phyloP scores from a whole-genome alignment of 2,329 filamentous ascomycete species.

The Trichoderma cornu-damae region DNA sequence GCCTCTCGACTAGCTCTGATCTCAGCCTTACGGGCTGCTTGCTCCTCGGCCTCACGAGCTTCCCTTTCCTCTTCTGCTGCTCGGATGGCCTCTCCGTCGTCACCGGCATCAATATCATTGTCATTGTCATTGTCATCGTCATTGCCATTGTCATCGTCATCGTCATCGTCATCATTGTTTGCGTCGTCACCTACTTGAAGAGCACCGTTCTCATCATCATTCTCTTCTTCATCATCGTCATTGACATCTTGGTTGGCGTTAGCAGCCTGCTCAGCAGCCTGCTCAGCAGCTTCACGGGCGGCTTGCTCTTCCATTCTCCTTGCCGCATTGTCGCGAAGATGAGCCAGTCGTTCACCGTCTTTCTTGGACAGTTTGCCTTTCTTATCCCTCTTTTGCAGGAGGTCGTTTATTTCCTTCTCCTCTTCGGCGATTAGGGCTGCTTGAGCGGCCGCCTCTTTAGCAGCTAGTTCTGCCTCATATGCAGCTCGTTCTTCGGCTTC shows the following conservation, averaged over 20 bases:
- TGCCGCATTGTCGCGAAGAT: background rate
- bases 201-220: conserved; percentile 15
- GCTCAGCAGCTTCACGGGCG: conserved; percentile 16
- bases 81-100: conserved; percentile 20
- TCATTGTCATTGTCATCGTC: conserved; percentile 22
- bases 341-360: conserved; percentile 1
- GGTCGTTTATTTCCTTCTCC: conserved; percentile 1
- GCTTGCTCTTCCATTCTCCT: conserved; percentile 18
- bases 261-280: conserved; percentile 10
- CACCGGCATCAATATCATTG: conserved; percentile 29
- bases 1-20: conserved; percentile 24
- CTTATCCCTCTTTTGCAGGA: conserved; percentile 8
- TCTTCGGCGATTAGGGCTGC: conserved; percentile 9
- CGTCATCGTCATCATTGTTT: conserved; percentile 24
- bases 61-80: conserved; percentile 21
- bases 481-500: conserved; percentile 24
- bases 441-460: background rate
- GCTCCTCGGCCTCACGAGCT: conserved; percentile 21
- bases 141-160: conserved; percentile 28
- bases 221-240: conserved; percentile 1
- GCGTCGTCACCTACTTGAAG: conserved; percentile 29
- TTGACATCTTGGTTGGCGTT: conserved; percentile 4
- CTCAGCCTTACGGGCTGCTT: conserved; percentile 23
- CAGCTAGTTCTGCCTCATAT: conserved; percentile 18
- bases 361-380: conserved; percentile 13